A percentile compares a stretch with the other conserved stretches of the same genome.
These are phyloP conservation scores for Bryum argenteum DNA, from an alignment of 225 moss, liverwort and hornwort species.

Conservation along the genomic window DNA sequence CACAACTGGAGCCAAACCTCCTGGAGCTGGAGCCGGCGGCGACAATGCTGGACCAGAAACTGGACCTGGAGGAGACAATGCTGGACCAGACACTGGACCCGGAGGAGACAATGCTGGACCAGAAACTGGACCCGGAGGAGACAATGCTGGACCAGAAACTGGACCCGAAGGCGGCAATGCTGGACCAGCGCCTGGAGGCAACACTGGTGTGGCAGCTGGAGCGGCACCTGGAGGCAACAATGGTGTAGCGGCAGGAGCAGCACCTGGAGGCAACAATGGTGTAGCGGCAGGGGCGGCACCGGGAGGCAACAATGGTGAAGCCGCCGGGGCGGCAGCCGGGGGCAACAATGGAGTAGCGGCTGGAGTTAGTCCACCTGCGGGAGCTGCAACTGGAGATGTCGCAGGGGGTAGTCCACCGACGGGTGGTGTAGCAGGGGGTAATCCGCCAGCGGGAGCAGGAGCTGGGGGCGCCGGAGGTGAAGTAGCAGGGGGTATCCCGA, in stretches of 20 bases:
- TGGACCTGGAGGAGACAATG: background rate
- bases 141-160: background rate
- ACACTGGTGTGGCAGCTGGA: background rate
- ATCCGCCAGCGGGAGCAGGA: background rate
- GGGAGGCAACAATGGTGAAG: background rate
- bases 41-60: background rate
- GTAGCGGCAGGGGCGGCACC: background rate
- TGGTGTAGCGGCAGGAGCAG: background rate
- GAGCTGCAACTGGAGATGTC: background rate
- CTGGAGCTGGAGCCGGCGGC: background rate
- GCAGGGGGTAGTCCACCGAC: background rate
- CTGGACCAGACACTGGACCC: background rate
- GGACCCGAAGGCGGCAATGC: background rate
- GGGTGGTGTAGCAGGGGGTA: conserved; percentile 9
- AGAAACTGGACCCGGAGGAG: background rate
- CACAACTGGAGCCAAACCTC: background rate
- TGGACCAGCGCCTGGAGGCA: background rate
- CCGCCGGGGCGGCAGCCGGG: background rate
- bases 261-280: background rate
- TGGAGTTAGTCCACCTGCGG: background rate
- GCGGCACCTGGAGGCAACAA: background rate
- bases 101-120: background rate
- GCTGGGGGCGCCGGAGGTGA: conserved; percentile 10
- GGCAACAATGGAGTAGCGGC: background rate
- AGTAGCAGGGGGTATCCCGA: background rate